These are phyloP conservation scores for Zygosaccharomyces rouxii DNA, from an alignment of 805 yeast genomes.

Conservation along the genomic window DNA sequence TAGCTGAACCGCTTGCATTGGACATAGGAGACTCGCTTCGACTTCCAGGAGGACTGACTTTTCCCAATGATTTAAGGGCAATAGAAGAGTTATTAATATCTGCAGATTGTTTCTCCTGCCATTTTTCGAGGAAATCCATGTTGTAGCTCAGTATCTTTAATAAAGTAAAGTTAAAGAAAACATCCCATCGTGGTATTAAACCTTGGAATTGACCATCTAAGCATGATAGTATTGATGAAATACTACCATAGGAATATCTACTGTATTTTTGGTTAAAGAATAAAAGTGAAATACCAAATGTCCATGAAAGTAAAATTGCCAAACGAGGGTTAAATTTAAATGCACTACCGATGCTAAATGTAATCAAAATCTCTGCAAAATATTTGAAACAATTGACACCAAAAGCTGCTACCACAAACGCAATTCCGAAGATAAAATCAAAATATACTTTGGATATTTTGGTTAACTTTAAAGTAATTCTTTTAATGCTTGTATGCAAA, in stretches of 20 bases:
- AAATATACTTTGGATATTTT: conserved; percentile 48
- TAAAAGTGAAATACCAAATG: conserved; percentile 70
- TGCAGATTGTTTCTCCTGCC: conserved; percentile 3
- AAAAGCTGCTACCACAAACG: conserved; percentile 69
- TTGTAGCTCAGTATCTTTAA: conserved; percentile 80
- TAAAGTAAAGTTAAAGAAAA: conserved; percentile 84
- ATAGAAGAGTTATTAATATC: neutral
- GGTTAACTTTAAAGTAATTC: conserved; percentile 22
- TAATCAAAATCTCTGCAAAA: conserved; percentile 50
- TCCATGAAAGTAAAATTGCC: conserved; percentile 57
- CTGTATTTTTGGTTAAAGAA: conserved; percentile 72
- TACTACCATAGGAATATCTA: conserved; percentile 45
- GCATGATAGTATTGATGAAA: conserved; percentile 41
- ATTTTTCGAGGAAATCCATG: conserved; percentile 60
- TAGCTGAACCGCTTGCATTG: conserved; percentile 21
- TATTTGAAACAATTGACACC: conserved; percentile 71
- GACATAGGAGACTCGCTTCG: conserved; percentile 12
- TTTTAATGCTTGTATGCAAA: conserved; percentile 53
- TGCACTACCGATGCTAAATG: conserved; percentile 37
- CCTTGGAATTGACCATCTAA: conserved; percentile 67
- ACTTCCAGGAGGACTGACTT: neutral
- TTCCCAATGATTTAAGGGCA: neutral
- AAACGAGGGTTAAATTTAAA: conserved; percentile 31
- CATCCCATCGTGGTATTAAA: conserved; percentile 89
- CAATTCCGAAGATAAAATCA: conserved; percentile 66